Evolutionary conservation across 2,329 filamentous ascomycete genomes (phyloP).

Genomic region (Fusarium denticulatum): DNA sequence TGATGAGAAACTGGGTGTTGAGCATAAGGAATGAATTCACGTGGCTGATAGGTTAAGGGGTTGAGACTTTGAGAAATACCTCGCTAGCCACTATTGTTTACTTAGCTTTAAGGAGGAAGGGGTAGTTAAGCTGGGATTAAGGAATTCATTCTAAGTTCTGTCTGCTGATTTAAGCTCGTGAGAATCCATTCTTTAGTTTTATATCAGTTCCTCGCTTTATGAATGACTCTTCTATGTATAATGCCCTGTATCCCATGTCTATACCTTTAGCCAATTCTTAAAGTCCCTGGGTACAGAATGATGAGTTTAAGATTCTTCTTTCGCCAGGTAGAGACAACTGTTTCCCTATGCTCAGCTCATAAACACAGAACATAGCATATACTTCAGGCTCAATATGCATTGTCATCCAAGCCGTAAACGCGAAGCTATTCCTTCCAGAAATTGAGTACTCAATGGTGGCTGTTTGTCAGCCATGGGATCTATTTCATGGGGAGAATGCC

Average conservation of each 20-base stretch:
- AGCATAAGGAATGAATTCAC: not conserved
- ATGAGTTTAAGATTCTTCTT: fast-evolving
- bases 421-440: not conserved
- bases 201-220: not conserved
- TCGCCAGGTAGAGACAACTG: not conserved
- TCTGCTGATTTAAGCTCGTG: too few relatives aligned
- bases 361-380: not conserved
- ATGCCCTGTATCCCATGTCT: fast-evolving
- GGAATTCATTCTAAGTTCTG: not conserved
- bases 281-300: fast-evolving
- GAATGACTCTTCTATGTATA: fast-evolving
- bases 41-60: not conserved
- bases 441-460: not conserved
- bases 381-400: not conserved
- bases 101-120: fast-evolving
- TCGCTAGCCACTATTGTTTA: not conserved
- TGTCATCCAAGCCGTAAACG: fast-evolving
- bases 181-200: too few relatives aligned
- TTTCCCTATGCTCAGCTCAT: not conserved
- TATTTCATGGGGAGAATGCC: not conserved
- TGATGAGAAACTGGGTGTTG: not conserved
- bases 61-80: not conserved
- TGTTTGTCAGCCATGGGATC: not conserved
- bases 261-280: fast-evolving
- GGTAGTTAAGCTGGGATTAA: too few relatives aligned